phyloP scores from a whole-genome alignment of 495 filamentous ascomycete species.

The Neurospora cerealis region DNA sequence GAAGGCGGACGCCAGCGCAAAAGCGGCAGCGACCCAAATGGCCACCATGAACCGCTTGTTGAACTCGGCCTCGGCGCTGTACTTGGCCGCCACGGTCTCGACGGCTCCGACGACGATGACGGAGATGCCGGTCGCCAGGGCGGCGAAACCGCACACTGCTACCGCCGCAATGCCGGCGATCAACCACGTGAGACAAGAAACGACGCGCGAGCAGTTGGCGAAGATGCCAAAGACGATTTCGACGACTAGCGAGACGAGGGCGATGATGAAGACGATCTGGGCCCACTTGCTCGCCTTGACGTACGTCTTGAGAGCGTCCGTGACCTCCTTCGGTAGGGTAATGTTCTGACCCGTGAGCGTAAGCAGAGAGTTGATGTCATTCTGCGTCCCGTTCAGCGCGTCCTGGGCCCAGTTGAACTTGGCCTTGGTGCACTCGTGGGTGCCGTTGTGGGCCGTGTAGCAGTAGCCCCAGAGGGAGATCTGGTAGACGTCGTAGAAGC shows the following conservation, averaged over 20 bases:
- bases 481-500: conserved; percentile 67
- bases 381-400: conserved; percentile 44
- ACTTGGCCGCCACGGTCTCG: conserved; percentile 51
- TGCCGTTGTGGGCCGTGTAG: conserved; percentile 36
- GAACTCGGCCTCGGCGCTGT: conserved; percentile 52
- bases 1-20: conserved; percentile 58
- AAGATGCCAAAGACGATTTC: conserved; percentile 74
- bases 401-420: conserved; percentile 71
- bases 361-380: conserved; percentile 36
- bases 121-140: conserved; percentile 51
- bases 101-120: conserved; percentile 59
- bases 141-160: conserved; percentile 49
- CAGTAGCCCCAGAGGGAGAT: conserved; percentile 87
- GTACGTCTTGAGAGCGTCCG: conserved; percentile 60
- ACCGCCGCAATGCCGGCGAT: conserved; percentile 42
- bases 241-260: conserved; percentile 56
- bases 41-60: conserved; percentile 57
- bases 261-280: conserved; percentile 64
- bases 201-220: conserved; percentile 41
- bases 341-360: conserved; percentile 28
- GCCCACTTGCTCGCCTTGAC: conserved; percentile 68
- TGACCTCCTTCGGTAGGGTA: conserved; percentile 51
- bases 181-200: conserved; percentile 41
- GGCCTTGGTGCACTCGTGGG: conserved; percentile 46
- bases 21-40: conserved; percentile 71